Conservation (phyloP, 192 early-diverging fungal species). For the Phlyctochytrium arcticum region DNA sequence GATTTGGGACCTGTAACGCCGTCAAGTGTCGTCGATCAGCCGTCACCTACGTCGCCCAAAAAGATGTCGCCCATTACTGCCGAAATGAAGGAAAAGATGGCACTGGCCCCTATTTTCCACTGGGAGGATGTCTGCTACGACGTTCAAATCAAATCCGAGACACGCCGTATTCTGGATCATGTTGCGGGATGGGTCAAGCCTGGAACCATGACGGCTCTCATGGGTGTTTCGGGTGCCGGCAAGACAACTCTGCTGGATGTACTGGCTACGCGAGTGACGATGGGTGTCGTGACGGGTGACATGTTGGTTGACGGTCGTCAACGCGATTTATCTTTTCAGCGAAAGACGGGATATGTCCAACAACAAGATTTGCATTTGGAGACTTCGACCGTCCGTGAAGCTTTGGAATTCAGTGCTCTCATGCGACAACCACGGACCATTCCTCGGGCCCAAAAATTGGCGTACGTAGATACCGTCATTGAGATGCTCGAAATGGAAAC, state of each 20-base stretch:
- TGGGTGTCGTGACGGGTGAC: constrained; percentile 29
- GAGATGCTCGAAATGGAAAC: constrained; percentile 66
- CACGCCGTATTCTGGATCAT: constrained; percentile 60
- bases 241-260: constrained; percentile 46
- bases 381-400: constrained; percentile 64
- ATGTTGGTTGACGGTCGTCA: constrained; percentile 50
- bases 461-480: constrained; percentile 73
- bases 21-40: neutral
- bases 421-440: constrained; percentile 51
- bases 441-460: constrained; percentile 59
- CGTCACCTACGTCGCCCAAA: neutral
- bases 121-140: constrained; percentile 62
- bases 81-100: constrained; percentile 11
- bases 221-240: constrained; percentile 42
- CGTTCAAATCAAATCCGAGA: constrained; percentile 44
- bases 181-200: constrained; percentile 71
- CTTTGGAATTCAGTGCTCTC: constrained; percentile 60
- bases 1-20: neutral
- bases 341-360: constrained; percentile 64
- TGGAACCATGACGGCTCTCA: constrained; percentile 69
- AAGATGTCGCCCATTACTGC: neutral
- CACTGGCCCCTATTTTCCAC: constrained; percentile 53
- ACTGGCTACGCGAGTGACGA: constrained; percentile 52
- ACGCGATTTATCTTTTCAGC: constrained; percentile 20
- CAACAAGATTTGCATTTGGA: constrained; percentile 41